Evolutionary conservation across 1,284 basidiomycete species (phyloP).

Genomic region (Irpex sp.): DNA sequence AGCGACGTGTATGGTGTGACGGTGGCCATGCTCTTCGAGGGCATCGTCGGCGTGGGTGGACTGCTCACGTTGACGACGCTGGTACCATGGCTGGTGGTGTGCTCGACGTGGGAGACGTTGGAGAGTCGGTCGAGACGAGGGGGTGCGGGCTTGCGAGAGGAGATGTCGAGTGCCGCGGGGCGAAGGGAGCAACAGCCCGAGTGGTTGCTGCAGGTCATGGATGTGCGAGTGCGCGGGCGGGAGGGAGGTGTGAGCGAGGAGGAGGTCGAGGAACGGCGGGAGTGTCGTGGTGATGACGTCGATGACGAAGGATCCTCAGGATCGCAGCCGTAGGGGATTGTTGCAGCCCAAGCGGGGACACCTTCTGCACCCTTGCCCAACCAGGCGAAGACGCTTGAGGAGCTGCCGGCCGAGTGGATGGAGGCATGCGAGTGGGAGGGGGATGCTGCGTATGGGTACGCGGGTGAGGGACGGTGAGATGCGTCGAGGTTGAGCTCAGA

Average conservation of each 20-base stretch:
- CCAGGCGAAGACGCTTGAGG: conserved; percentile 17
- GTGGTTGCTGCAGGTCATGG: not conserved
- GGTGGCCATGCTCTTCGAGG: not conserved
- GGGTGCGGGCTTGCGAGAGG: conserved; percentile 31
- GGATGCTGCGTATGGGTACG: not conserved
- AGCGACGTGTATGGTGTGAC: conserved; percentile 20
- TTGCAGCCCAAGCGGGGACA: conserved; percentile 31
- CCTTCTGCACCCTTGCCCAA: conserved; percentile 30
- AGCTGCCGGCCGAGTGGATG: not conserved
- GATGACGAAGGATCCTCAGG: conserved; percentile 20
- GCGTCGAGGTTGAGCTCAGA: conserved; percentile 28
- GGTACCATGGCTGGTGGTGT: not conserved
- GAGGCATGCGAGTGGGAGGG: conserved; percentile 3
- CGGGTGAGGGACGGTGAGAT: conserved; percentile 38
- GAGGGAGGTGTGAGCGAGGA: conserved; percentile 16
- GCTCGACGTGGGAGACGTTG: not conserved
- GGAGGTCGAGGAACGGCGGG: conserved; percentile 25
- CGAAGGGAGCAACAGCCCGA: conserved; percentile 20
- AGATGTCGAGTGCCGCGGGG: conserved; percentile 41
- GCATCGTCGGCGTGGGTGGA: conserved; percentile 1
- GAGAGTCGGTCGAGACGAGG: conserved; percentile 5
- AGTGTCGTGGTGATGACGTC: conserved; percentile 17
- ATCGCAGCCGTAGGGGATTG: conserved; percentile 29
- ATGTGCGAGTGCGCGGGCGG: not conserved
- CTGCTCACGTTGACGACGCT: conserved; percentile 1